Base-by-base conservation (phyloP, 2,329 filamentous ascomycete species). In the Lecanosticta acicola region DNA sequence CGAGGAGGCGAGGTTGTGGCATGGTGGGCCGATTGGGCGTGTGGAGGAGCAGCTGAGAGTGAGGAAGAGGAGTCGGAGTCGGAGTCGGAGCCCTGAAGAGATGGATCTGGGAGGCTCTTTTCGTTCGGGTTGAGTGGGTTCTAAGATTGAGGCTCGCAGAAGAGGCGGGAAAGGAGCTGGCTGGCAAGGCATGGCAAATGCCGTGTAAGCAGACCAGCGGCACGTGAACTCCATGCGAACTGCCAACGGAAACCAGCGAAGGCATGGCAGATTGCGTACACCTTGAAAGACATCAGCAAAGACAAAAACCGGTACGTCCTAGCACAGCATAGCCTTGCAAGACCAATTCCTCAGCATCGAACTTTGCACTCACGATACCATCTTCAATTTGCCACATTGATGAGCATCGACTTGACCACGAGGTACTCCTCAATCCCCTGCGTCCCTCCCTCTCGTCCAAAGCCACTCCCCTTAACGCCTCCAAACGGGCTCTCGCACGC, bases 391-490 rank as follows among this genome's bases (percentile, higher is more conserved):
- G 41, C 41, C 5, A 44, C 42, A 16, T 32, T 32, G 7, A 44
- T 17, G 13, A 44, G 29, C 19, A 44, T 32, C 11, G 19, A 24
- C 42, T 44, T 39, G 3, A 29, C 29, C 4, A 34, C 37, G 20
- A 44, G 19, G 14, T 43, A 43, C 41, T 43, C 41, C 17, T 43
- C 33, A 20, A 43, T 43, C 11, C 41, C 34, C 26, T 29, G 33
- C 18, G 32, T 20, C 3, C 41, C 41, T 3, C 34, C 41, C 19
- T 43, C 41, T 18, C 41, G 10, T 8, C 75, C 74, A 52, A 75
- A 77, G 0, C 75, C 75, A 50, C 66, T 71, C 50, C 71, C 63
- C 60, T 75, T 74, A 10, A 75, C 68, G 18, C 72, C 72, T 21
- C 55, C 51, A 39, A 58, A 58, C 1, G 51, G 51, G 39, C 20